Percentiles rank a stretch among this genome's conserved stretches.
Conservation (phyloP, 805 yeast species). For the Candida saitoana region DNA sequence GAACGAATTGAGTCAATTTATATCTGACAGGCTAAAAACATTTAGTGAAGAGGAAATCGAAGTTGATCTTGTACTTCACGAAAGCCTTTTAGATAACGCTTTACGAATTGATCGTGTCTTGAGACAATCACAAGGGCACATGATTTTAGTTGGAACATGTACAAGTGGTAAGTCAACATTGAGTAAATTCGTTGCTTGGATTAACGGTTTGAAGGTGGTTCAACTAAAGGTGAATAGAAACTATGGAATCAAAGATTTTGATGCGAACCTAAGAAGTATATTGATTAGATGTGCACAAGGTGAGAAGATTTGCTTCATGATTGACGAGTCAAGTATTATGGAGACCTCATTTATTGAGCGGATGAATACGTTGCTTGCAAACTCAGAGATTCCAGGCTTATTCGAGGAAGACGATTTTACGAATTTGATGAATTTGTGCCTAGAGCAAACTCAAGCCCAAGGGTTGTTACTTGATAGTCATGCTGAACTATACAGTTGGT, state of each 20-base stretch:
- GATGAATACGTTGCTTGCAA: constrained; percentile 90
- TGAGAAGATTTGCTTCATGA: constrained; percentile 62
- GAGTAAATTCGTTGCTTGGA: constrained; percentile 84
- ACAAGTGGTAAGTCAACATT: constrained; percentile 79
- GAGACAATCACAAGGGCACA: constrained; percentile 84
- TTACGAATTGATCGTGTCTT: constrained; percentile 78
- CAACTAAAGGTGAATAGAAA: constrained; percentile 55
- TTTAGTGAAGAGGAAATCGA: constrained; percentile 79
- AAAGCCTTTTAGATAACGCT: constrained; percentile 69
- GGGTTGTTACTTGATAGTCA: constrained; percentile 64
- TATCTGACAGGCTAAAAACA: constrained; percentile 58
- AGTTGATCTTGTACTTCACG: constrained; percentile 56
- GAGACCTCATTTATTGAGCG: constrained; percentile 81
- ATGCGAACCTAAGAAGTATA: constrained; percentile 52
- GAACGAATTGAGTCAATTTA: constrained; percentile 47
- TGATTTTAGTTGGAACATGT: constrained; percentile 78
- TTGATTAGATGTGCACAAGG: constrained; percentile 47
- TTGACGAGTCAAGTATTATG: constrained; percentile 75
- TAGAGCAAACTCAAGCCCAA: constrained; percentile 51
- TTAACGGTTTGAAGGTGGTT: constrained; percentile 64
- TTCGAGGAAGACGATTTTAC: constrained; percentile 71
- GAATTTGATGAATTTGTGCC: constrained; percentile 49
- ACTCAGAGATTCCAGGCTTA: constrained; percentile 87
- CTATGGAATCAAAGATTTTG: constrained; percentile 64
- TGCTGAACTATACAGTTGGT: constrained; percentile 74